These are phyloP conservation scores for Coemansia pectinata DNA, from an alignment of 192 early-diverging fungal genomes.

Conservation along the genomic window DNA sequence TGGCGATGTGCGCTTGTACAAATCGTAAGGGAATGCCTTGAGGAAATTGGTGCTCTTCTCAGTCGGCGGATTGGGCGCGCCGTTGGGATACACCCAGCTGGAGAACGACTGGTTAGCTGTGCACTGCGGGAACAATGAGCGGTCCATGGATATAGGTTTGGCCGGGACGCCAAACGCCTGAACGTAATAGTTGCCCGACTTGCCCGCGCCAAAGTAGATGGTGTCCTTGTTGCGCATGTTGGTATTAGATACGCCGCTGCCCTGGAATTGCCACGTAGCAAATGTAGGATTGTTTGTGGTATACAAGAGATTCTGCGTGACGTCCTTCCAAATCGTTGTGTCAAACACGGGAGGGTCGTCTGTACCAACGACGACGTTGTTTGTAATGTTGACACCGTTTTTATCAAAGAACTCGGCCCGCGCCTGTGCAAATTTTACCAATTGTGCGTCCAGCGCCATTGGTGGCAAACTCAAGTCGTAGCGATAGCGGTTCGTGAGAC, in stretches of 20 bases:
- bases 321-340: conserved; percentile 26
- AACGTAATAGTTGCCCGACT: conserved; percentile 37
- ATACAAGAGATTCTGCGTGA: conserved; percentile 32
- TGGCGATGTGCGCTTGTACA: conserved; percentile 1
- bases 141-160: not conserved
- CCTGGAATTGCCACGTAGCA: conserved; percentile 41
- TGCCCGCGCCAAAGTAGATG: conserved; percentile 31
- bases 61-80: not conserved
- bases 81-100: conserved; percentile 46
- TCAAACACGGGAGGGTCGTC: conserved; percentile 16
- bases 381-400: not conserved
- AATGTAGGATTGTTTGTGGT: conserved; percentile 35
- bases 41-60: conserved; percentile 7
- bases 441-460: conserved; percentile 33
- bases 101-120: conserved; percentile 45
- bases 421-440: conserved; percentile 38
- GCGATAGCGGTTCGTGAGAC: conserved; percentile 34
- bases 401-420: conserved; percentile 30
- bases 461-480: conserved; percentile 22
- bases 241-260: not conserved
- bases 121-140: conserved; percentile 24
- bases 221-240: conserved; percentile 13
- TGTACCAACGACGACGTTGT: conserved; percentile 13
- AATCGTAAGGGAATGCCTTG: conserved; percentile 25
- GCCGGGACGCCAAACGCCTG: conserved; percentile 38